Evolutionary conservation across 805 yeast species (phyloP).

Genomic region (Huiozyma sinensis): DNA sequence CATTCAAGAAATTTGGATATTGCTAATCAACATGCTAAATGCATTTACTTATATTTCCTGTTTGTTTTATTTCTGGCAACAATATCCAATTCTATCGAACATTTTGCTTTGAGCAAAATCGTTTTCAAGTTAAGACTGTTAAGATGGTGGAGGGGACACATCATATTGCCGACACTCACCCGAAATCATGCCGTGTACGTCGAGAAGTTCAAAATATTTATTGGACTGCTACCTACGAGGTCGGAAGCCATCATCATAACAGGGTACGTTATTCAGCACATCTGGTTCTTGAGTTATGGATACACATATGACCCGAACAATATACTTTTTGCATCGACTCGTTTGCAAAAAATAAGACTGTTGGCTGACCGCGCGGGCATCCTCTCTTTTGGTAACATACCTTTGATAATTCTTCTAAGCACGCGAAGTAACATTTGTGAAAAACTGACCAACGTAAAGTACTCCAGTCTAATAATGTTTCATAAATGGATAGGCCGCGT

Average conservation of each 20-base stretch:
- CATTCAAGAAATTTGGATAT: slow-evolving; percentile 13
- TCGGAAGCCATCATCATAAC: slow-evolving; percentile 12
- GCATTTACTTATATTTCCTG: slow-evolving; percentile 10
- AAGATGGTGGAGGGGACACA: slow-evolving; percentile 11
- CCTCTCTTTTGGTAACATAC: slow-evolving; percentile 37
- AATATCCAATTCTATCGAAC: slow-evolving; percentile 6
- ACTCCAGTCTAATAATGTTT: slow-evolving; percentile 48
- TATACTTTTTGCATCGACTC: slow-evolving; percentile 7
- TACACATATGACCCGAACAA: slow-evolving; percentile 12
- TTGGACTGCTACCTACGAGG: slow-evolving; percentile 17
- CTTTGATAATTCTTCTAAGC: slow-evolving; percentile 50
- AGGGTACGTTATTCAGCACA: slow-evolving; percentile 12
- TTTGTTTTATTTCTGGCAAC: slow-evolving; percentile 4
- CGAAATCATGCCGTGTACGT: slow-evolving; percentile 14
- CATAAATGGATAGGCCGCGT: slow-evolving; percentile 50
- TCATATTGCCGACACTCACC: slow-evolving; percentile 10
- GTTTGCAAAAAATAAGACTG: slow-evolving; percentile 17
- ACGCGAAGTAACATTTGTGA: slow-evolving; percentile 64
- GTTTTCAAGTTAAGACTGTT: slow-evolving; percentile 5
- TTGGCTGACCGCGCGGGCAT: slow-evolving; percentile 41
- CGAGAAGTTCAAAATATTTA: slow-evolving; percentile 2
- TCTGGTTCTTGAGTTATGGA: slow-evolving; percentile 5
- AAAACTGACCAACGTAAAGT: slow-evolving; percentile 50
- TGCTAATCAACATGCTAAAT: slow-evolving; percentile 9
- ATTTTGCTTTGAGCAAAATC: slow-evolving; percentile 5